phyloP scores from a whole-genome alignment of 768 basidiomycete species.

The Boletus bicolor region DNA sequence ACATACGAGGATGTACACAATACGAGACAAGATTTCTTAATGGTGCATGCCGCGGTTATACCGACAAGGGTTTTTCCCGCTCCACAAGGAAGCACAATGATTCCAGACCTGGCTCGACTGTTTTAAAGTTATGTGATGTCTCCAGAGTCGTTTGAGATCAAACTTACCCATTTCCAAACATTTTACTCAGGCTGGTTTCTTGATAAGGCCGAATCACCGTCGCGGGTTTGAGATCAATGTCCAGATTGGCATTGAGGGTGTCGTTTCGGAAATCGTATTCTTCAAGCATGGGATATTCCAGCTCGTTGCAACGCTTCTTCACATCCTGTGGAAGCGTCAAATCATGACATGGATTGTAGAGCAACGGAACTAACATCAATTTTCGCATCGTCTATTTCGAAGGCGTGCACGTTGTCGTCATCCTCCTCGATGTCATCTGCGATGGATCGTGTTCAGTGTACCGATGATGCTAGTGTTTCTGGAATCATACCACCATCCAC shows the following conservation, averaged over 20 bases:
- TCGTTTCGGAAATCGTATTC: conserved; percentile 99
- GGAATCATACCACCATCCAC: conserved; percentile 71
- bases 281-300: conserved; percentile 97
- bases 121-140: conserved; percentile 8
- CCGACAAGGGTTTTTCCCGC: conserved; percentile 99
- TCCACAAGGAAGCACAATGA: conserved; percentile 97
- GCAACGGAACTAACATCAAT: conserved; percentile 68
- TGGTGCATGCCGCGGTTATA: conserved; percentile 99
- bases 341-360: not conserved
- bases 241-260: conserved; percentile 91
- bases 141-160: not conserved
- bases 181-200: conserved; percentile 96
- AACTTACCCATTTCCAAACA: conserved; percentile 96
- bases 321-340: conserved; percentile 62
- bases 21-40: conserved; percentile 98
- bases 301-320: conserved; percentile 93
- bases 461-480: not conserved
- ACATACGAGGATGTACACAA: conserved; percentile 96
- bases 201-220: conserved; percentile 98
- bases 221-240: conserved; percentile 97
- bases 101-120: conserved; percentile 95
- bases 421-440: conserved; percentile 96
- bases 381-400: conserved; percentile 90
- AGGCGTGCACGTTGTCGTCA: conserved; percentile 95
- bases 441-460: not conserved